Percentiles rank a stretch among this genome's conserved stretches.
Conservation (phyloP, 805 yeast genomes). For the Kodamaea restingae region DNA sequence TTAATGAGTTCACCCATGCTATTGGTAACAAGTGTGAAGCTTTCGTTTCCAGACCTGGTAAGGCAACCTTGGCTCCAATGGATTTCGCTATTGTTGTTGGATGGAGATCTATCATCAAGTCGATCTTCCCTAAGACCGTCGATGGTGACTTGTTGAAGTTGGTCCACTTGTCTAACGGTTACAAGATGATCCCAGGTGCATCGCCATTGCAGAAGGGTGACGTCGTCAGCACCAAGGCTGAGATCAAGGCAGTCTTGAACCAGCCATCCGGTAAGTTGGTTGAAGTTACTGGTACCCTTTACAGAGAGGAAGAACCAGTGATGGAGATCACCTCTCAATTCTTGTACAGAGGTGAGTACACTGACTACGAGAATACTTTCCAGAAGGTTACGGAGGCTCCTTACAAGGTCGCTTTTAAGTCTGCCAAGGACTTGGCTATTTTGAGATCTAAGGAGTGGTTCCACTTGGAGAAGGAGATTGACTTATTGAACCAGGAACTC, state of each 20-base stretch:
- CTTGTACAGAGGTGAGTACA: conserved; percentile 91
- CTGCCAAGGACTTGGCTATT: conserved; percentile 89
- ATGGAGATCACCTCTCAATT: conserved; percentile 94
- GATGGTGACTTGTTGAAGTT: conserved; percentile 94
- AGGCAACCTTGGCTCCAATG: conserved; percentile 91
- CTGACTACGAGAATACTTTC: conserved; percentile 89
- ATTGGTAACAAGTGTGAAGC: conserved; percentile 97
- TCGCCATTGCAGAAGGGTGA: conserved; percentile 87
- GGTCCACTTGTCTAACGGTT: conserved; percentile 93
- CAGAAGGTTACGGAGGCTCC: conserved; percentile 85
- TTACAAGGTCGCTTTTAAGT: conserved; percentile 64
- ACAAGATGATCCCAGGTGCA: conserved; percentile 89
- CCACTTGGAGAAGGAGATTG: conserved; percentile 67
- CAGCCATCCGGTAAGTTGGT: conserved; percentile 93
- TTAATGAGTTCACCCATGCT: conserved; percentile 92
- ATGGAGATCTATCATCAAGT: conserved; percentile 96
- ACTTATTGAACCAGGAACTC: conserved; percentile 72
- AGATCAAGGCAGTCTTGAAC: conserved; percentile 82
- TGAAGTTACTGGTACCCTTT: conserved; percentile 86
- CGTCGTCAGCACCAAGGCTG: conserved; percentile 75
- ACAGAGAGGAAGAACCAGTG: conserved; percentile 69
- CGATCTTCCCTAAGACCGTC: conserved; percentile 94
- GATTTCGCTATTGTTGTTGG: conserved; percentile 98
- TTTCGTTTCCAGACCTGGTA: conserved; percentile 83
- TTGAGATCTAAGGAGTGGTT: conserved; percentile 97